These are phyloP conservation scores for Thielaviopsis populi DNA, from an alignment of 2,329 filamentous ascomycete genomes.

Conservation along the genomic window DNA sequence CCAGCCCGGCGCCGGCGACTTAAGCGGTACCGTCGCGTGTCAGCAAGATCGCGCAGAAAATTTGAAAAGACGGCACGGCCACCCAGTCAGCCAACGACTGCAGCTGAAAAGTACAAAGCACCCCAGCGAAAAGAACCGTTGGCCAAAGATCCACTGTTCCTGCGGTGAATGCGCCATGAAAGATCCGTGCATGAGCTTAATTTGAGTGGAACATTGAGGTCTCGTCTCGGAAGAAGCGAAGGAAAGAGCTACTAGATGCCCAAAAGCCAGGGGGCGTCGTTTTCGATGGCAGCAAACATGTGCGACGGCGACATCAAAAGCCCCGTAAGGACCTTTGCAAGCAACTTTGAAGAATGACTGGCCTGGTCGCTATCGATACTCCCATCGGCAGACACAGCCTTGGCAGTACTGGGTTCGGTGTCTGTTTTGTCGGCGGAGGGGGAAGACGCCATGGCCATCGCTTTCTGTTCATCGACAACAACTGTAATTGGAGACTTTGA, in stretches of 20 bases:
- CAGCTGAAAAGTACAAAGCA: background rate
- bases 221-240: background rate
- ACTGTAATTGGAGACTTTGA: background rate
- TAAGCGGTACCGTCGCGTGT: background rate
- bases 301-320: background rate
- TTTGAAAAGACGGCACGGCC: background rate
- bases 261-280: constrained; percentile 8
- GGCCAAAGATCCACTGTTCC: constrained; percentile 4
- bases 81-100: background rate
- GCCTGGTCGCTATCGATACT: background rate
- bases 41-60: background rate
- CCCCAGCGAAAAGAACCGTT: background rate
- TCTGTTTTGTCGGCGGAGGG: background rate
- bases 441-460: background rate
- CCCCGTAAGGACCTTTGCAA: constrained; percentile 1
- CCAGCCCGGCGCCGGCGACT: background rate
- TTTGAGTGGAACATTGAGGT: background rate
- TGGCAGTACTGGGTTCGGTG: background rate
- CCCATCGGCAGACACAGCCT: background rate
- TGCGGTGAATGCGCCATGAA: background rate
- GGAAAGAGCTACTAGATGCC: background rate
- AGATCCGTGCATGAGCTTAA: background rate
- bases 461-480: background rate
- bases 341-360: background rate
- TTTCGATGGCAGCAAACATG: constrained; percentile 10